phyloP scores from a whole-genome alignment of 805 yeast species.

The Scheffersomyces coipomensis region DNA sequence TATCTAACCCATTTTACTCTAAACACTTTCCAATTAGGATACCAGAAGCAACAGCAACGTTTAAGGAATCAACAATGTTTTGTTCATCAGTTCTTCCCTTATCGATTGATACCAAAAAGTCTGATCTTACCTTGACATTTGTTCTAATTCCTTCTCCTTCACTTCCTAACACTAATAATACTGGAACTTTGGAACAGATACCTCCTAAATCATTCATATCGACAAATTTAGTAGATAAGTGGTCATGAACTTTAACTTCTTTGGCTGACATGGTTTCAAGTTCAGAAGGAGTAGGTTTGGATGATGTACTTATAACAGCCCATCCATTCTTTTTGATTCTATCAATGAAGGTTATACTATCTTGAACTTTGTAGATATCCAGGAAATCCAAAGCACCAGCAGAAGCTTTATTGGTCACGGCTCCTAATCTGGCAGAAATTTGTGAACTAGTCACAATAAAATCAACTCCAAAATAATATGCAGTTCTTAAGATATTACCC shows the following conservation, averaged over 20 bases:
- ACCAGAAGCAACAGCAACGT: slow-evolving; percentile 89
- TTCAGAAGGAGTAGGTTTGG: slow-evolving; percentile 24
- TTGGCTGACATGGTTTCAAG: slow-evolving; percentile 21
- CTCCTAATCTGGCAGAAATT: slow-evolving; percentile 73
- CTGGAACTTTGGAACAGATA: slow-evolving; percentile 52
- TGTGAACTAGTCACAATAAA: slow-evolving; percentile 67
- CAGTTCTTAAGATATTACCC: slow-evolving; percentile 80
- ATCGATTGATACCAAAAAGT: slow-evolving; percentile 44
- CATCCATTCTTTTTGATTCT: slow-evolving; percentile 59
- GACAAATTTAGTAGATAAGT: slow-evolving; percentile 32
- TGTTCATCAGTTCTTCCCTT: slow-evolving; percentile 27
- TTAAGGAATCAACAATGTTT: slow-evolving; percentile 66
- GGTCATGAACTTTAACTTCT: slow-evolving; percentile 24
- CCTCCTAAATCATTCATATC: slow-evolving; percentile 42
- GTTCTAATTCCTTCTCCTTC: slow-evolving; percentile 84
- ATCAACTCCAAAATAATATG: slow-evolving; percentile 81
- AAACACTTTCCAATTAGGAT: slow-evolving; percentile 19
- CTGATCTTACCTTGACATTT: slow-evolving; percentile 57
- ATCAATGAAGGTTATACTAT: slow-evolving; percentile 63
- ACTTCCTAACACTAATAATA: slow-evolving; percentile 74
- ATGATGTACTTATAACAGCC: slow-evolving; percentile 65
- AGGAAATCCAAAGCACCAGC: slow-evolving; percentile 82
- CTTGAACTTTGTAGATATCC: slow-evolving; percentile 56
- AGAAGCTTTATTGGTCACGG: slow-evolving; percentile 76
- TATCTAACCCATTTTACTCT: background rate